These are phyloP conservation scores for Phyllosticta paracitricarpa DNA, from an alignment of 2,329 filamentous ascomycete genomes.

Conservation along the genomic window DNA sequence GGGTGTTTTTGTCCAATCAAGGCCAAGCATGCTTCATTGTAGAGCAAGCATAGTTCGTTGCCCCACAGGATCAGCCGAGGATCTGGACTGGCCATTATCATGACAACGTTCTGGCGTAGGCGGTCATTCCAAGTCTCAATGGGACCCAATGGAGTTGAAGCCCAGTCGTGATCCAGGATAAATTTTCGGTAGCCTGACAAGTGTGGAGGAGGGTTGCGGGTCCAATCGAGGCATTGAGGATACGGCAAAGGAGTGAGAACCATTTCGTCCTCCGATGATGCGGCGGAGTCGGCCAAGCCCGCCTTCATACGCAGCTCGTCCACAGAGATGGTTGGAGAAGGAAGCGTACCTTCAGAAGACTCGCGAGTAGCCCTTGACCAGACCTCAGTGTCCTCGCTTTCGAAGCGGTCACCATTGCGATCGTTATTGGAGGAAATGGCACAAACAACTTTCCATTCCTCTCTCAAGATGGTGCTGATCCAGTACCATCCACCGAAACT, in stretches of 20 bases:
- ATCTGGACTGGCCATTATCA: constrained; percentile 49
- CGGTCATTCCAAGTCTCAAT: constrained; percentile 60
- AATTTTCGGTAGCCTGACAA: constrained; percentile 1
- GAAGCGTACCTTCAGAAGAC: background rate
- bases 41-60: constrained; percentile 58
- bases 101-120: constrained; percentile 62
- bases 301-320: background rate
- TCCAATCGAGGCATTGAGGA: background rate
- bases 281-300: background rate
- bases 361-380: background rate
- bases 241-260: background rate
- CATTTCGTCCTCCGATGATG: background rate
- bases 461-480: constrained; percentile 1
- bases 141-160: constrained; percentile 58
- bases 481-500: constrained; percentile 1
- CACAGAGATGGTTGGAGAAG: background rate
- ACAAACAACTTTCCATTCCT: background rate
- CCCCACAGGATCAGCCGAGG: constrained; percentile 47
- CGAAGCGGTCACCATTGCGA: background rate
- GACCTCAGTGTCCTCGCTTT: background rate
- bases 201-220: background rate
- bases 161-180: constrained; percentile 47
- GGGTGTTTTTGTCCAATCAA: constrained; percentile 65
- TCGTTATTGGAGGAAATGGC: background rate
- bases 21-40: constrained; percentile 57